Conservation (phyloP, 2,329 filamentous ascomycete species). For the Nannizziopsis arthrosporioides region DNA sequence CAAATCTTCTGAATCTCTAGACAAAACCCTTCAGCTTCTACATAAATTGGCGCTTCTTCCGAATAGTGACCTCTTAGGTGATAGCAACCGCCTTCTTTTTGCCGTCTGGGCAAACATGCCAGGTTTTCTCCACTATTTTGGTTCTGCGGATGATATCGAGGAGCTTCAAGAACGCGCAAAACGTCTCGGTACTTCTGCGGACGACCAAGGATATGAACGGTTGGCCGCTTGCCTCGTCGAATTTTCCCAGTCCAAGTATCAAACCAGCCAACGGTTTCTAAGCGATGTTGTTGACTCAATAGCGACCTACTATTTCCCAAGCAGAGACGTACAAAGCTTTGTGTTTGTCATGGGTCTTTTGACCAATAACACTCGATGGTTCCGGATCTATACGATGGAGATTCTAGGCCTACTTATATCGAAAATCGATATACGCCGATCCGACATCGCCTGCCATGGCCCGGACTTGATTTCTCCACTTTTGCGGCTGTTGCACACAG, state of each 20-base stretch:
- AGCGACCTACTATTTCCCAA: conserved; percentile 65
- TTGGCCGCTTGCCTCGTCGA: conserved; percentile 59
- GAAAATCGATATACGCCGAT: conserved; percentile 83
- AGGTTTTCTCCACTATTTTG: conserved; percentile 67
- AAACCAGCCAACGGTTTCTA: conserved; percentile 63
- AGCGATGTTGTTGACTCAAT: conserved; percentile 61
- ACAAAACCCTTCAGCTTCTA: conserved; percentile 63
- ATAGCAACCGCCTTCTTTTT: conserved; percentile 71
- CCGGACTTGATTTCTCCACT: conserved; percentile 92
- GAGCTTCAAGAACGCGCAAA: conserved; percentile 53
- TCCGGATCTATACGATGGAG: conserved; percentile 86
- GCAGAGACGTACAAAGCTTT: conserved; percentile 70
- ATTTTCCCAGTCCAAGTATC: conserved; percentile 57
- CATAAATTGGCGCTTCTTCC: conserved; percentile 69
- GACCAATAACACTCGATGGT: conserved; percentile 78
- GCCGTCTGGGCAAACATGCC: conserved; percentile 86
- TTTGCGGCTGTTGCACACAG: conserved; percentile 76
- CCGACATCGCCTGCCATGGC: conserved; percentile 79
- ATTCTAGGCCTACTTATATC: conserved; percentile 75
- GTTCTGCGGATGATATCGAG: conserved; percentile 46
- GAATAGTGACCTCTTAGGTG: conserved; percentile 67
- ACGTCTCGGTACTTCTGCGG: conserved; percentile 59
- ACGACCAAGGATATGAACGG: conserved; percentile 55
- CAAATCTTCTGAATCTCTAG: conserved; percentile 71
- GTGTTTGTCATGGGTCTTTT: conserved; percentile 84